A percentile compares a stretch with the other conserved stretches of the same genome.
Conservation (phyloP, 2,329 filamentous ascomycete species). For the Alternaria gaisen region DNA sequence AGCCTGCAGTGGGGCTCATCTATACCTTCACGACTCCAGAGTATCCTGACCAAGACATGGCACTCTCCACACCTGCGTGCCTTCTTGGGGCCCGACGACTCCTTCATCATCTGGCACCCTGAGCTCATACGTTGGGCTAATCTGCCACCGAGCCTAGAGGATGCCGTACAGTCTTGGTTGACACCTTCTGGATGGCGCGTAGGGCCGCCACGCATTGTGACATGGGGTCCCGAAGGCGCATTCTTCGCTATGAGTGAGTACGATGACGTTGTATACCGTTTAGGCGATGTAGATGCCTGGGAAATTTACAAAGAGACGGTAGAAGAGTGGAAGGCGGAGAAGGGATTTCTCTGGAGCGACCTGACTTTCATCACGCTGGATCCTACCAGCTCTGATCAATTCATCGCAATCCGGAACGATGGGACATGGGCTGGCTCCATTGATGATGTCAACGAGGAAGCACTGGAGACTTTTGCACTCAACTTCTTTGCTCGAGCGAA, state of each 20-base stretch:
- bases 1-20: slow-evolving; percentile 42
- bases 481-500: slow-evolving; percentile 42
- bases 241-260: slow-evolving; percentile 51
- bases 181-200: slow-evolving; percentile 50
- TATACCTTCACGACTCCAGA: slow-evolving; percentile 33
- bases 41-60: slow-evolving; percentile 34
- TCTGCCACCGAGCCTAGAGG: slow-evolving; percentile 40
- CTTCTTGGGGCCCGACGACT: slow-evolving; percentile 41
- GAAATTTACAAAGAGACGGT: slow-evolving; percentile 46
- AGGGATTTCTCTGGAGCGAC: slow-evolving; percentile 42
- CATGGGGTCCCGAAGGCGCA: slow-evolving; percentile 43
- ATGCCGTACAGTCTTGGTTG: slow-evolving; percentile 46
- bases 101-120: slow-evolving; percentile 49
- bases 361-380: slow-evolving; percentile 45
- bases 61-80: slow-evolving; percentile 42
- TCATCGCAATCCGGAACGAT: slow-evolving; percentile 46
- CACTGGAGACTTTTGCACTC: slow-evolving; percentile 40
- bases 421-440: slow-evolving; percentile 49
- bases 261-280: slow-evolving; percentile 40
- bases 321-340: slow-evolving; percentile 46
- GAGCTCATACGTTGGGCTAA: slow-evolving; percentile 45
- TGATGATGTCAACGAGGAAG: slow-evolving; percentile 46
- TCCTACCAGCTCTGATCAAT: slow-evolving; percentile 41
- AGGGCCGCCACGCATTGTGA: slow-evolving; percentile 44
- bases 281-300: slow-evolving; percentile 38